A percentile compares a stretch with the other conserved stretches of the same genome.
These are phyloP conservation scores for Penicillium goetzii DNA, from an alignment of 495 filamentous ascomycete species.

Conservation along the genomic window DNA sequence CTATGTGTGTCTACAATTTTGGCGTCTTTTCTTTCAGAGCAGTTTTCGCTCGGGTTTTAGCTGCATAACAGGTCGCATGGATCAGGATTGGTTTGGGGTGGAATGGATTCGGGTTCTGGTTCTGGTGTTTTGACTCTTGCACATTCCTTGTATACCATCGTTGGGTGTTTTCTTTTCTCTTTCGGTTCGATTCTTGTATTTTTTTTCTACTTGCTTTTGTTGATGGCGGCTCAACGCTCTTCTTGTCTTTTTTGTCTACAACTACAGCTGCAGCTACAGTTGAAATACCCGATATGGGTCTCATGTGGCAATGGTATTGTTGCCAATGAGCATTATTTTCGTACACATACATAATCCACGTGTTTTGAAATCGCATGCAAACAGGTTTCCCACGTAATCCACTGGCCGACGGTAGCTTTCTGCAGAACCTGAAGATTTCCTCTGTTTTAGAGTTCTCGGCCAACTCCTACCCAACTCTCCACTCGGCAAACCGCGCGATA, in stretches of 20 bases:
- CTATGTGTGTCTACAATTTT: neutral
- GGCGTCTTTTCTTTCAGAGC: slow-evolving; percentile 23
- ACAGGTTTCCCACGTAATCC: neutral
- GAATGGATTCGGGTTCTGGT: neutral
- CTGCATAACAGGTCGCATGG: slow-evolving; percentile 1
- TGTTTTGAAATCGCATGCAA: neutral
- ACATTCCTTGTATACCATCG: slow-evolving; percentile 10
- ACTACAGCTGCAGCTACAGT: neutral
- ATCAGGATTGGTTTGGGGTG: neutral
- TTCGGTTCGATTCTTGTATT: slow-evolving; percentile 17
- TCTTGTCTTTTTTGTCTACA: neutral
- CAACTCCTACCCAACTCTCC: neutral
- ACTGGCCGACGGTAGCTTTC: neutral
- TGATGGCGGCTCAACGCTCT: neutral
- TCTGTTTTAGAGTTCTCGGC: neutral
- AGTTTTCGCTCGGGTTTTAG: neutral
- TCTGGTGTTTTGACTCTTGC: slow-evolving; percentile 12
- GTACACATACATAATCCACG: neutral
- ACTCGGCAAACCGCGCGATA: slow-evolving; percentile 5
- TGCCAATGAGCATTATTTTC: neutral
- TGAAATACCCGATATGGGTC: neutral
- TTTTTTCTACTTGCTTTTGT: neutral
- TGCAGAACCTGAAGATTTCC: neutral
- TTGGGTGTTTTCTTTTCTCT: slow-evolving; percentile 4
- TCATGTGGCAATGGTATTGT: neutral